phyloP scores from a whole-genome alignment of 2,329 filamentous ascomycete species.

The Pseudogymnoascus pannorum region DNA sequence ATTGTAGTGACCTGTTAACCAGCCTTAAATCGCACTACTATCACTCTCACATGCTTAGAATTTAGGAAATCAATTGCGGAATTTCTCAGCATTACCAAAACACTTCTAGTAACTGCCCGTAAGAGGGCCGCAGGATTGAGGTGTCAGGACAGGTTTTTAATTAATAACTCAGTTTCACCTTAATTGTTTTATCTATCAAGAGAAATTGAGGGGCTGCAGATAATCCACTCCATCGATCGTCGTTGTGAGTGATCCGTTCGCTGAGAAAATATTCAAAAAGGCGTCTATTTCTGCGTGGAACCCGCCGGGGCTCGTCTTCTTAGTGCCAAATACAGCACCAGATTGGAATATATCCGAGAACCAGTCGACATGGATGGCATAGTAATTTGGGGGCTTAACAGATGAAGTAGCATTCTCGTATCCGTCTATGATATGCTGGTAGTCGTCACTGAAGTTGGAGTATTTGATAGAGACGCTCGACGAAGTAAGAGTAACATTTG shows the following conservation, averaged over 20 bases:
- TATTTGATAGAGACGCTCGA: conserved; percentile 31
- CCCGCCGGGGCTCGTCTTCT: conserved; percentile 33
- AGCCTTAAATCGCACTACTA: too few relatives aligned
- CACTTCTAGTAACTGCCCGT: too few relatives aligned
- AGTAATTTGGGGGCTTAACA: conserved; percentile 16
- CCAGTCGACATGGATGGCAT: conserved; percentile 31
- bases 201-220: conserved; percentile 32
- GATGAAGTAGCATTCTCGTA: conserved; percentile 29
- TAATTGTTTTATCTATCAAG: background rate
- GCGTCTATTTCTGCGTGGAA: conserved; percentile 35
- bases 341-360: conserved; percentile 32
- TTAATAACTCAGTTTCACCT: too few relatives aligned
- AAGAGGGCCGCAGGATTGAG: too few relatives aligned
- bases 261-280: conserved; percentile 34
- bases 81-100: too few relatives aligned
- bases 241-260: conserved; percentile 31
- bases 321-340: conserved; percentile 28
- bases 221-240: conserved; percentile 32
- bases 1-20: too few relatives aligned
- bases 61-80: too few relatives aligned
- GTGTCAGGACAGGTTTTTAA: too few relatives aligned
- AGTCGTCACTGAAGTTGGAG: conserved; percentile 32
- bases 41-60: too few relatives aligned
- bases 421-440: conserved; percentile 28
- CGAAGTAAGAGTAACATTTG: conserved; percentile 15